These are phyloP conservation scores for Xylariaceae sp. DNA, from an alignment of 2,329 filamentous ascomycete genomes.

Conservation along the genomic window DNA sequence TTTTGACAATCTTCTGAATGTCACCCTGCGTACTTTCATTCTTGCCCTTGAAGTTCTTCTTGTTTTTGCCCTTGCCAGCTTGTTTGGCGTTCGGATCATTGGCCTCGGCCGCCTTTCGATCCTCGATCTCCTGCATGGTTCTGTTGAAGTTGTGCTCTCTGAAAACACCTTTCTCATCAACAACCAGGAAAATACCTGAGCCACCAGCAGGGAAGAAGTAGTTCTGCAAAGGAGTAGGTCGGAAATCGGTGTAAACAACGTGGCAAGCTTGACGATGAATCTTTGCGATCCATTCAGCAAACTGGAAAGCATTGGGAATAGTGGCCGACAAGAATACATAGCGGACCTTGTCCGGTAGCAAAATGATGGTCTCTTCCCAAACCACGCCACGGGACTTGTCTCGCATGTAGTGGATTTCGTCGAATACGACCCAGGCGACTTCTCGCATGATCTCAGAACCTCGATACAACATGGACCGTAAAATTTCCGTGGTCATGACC, in stretches of 20 bases:
- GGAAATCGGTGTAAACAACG: conserved; percentile 98
- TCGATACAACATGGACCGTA: conserved; percentile 95
- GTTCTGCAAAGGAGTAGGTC: conserved; percentile 91
- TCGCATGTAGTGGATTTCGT: conserved; percentile 97
- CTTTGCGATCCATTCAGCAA: conserved; percentile 98
- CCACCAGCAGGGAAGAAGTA: conserved; percentile 95
- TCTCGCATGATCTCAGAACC: conserved; percentile 99
- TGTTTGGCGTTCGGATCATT: conserved; percentile 72
- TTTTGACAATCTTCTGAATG: conserved; percentile 96
- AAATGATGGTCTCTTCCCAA: conserved; percentile 98
- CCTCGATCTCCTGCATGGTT: conserved; percentile 85
- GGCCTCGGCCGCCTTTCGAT: conserved; percentile 79
- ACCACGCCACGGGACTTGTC: conserved; percentile 93
- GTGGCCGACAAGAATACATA: conserved; percentile 98
- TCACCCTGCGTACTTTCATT: conserved; percentile 66
- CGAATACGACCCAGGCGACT: conserved; percentile 96
- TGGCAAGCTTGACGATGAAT: conserved; percentile 97
- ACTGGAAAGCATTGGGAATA: conserved; percentile 98
- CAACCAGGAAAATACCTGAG: conserved; percentile 87
- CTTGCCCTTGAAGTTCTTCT: conserved; percentile 87
- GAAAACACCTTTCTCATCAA: conserved; percentile 95
- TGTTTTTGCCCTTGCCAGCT: conserved; percentile 86
- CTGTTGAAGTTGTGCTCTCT: conserved; percentile 96
- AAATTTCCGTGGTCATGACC: conserved; percentile 99
- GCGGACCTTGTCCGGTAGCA: conserved; percentile 95